Percentiles rank a stretch among this genome's conserved stretches.
These are phyloP conservation scores for Syzygium aromaticum DNA, from an alignment of 345 rosid genomes.

Conservation along the genomic window DNA sequence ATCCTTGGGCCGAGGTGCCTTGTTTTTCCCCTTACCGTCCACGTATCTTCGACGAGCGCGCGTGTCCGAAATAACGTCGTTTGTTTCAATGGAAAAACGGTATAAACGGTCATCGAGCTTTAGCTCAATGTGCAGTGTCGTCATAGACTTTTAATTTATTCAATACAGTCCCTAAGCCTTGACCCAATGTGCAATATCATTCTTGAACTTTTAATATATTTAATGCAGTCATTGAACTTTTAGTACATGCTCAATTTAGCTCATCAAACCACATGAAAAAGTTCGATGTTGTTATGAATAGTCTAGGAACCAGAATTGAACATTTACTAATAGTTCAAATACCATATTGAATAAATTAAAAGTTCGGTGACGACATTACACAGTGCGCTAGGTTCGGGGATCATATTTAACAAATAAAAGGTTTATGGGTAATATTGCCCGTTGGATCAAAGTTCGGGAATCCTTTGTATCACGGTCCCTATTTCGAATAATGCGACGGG, in stretches of 20 bases:
- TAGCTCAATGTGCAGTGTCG: fast-evolving
- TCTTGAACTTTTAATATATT: fast-evolving
- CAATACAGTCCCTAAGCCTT: fast-evolving
- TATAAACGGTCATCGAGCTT: fast-evolving
- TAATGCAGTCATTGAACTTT: no score
- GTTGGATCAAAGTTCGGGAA: fast-evolving
- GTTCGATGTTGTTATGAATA: no score
- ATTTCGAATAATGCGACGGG: background rate
- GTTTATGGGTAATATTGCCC: fast-evolving
- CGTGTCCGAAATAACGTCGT: background rate
- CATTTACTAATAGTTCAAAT: fast-evolving
- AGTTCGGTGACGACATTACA: no score
- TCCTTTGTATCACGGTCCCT: fast-evolving
- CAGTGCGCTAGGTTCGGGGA: fast-evolving
- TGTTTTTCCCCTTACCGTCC: no score
- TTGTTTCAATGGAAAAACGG: background rate
- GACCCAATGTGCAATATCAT: fast-evolving
- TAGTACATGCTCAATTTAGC: no score
- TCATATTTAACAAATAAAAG: fast-evolving
- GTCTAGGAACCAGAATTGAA: fast-evolving
- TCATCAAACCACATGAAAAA: no score
- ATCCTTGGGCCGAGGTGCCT: background rate
- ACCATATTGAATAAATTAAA: fast-evolving
- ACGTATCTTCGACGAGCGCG: background rate
- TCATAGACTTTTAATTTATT: no score